Evolutionary conservation across 2,329 filamentous ascomycete genomes (phyloP), one percentile per base, ranked within the genome.

Genomic region (Venturia carpophila): DNA sequence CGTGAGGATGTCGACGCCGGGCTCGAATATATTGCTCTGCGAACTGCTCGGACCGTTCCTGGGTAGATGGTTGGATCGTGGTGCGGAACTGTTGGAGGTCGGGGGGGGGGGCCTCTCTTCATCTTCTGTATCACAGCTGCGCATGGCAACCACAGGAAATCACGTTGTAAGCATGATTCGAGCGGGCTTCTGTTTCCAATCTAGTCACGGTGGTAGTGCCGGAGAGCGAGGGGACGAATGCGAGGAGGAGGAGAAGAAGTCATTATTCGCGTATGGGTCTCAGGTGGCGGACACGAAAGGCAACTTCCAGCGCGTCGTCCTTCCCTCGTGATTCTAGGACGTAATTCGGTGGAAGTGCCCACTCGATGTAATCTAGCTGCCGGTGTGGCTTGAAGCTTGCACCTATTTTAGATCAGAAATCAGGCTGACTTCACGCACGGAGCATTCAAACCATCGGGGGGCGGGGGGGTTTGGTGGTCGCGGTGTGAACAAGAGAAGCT

Each of bases 21-120:
- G 52, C 52, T 58, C 52, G 52, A n/a, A 58, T 58, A 58, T 39
- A 37, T 37, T 58, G 27, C 13, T 15, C 1, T 58, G 52, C 52
- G 52, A 15, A 37, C 52, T 21, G 30, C 52, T 58, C 52, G 52
- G 52, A 15, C 30, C 27, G 13, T 39, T 58, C 27, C 30, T n/a
- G 21, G n/a, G 52, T 7, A 58, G 27, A 37, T n/a, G 52, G 15
- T 37, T 58, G 52, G 30, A 27, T 58, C 27, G 30, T 5, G 27
- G 34, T 30, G 49, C 19, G 24, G 49, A 56, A 34, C 11, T 34
- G 49, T 34, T 34, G 49, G 49, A 55, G 49, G 17, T 10, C 45
- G 45, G 17, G 45, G 45, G 15, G 5, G 3, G 24, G n/a, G 45
- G 45, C 3, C 6, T 52, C 47, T 21, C 24, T 21, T 34, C 27